These are phyloP conservation scores for Paraphoma chrysanthemicola DNA, from an alignment of 2,329 filamentous ascomycete genomes.

Conservation along the genomic window DNA sequence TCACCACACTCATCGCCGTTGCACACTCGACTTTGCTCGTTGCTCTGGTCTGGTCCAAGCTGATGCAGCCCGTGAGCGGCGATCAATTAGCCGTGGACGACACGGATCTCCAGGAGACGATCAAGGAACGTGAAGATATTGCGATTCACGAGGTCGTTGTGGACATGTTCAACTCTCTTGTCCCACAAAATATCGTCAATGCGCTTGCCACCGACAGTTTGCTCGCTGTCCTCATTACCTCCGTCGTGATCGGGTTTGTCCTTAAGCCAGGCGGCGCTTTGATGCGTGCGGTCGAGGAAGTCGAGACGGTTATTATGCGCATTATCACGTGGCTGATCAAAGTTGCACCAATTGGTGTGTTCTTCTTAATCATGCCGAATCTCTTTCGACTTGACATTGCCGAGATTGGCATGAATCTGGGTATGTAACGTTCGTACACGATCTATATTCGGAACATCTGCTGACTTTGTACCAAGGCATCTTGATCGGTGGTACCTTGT, in stretches of 20 bases:
- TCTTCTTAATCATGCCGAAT: constrained; percentile 62
- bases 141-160: constrained; percentile 55
- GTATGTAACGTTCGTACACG: too few species aligned
- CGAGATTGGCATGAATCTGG: constrained; percentile 57
- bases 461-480: constrained; percentile 40
- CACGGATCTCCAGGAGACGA: constrained; percentile 41
- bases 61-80: constrained; percentile 51
- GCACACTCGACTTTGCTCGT: constrained; percentile 56
- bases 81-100: constrained; percentile 38
- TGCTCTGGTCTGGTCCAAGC: constrained; percentile 56
- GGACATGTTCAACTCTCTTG: constrained; percentile 58
- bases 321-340: constrained; percentile 59
- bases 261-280: constrained; percentile 53
- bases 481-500: constrained; percentile 57
- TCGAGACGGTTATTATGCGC: constrained; percentile 57
- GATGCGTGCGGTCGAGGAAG: constrained; percentile 54
- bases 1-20: constrained; percentile 60
- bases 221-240: constrained; percentile 56
- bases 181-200: constrained; percentile 58
- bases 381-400: constrained; percentile 58
- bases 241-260: constrained; percentile 57
- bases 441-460: too few species aligned
- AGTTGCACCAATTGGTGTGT: constrained; percentile 60
- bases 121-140: constrained; percentile 44
- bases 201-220: constrained; percentile 57